Conservation (phyloP, 495 filamentous ascomycete species). For the Penicillium verhagenii region DNA sequence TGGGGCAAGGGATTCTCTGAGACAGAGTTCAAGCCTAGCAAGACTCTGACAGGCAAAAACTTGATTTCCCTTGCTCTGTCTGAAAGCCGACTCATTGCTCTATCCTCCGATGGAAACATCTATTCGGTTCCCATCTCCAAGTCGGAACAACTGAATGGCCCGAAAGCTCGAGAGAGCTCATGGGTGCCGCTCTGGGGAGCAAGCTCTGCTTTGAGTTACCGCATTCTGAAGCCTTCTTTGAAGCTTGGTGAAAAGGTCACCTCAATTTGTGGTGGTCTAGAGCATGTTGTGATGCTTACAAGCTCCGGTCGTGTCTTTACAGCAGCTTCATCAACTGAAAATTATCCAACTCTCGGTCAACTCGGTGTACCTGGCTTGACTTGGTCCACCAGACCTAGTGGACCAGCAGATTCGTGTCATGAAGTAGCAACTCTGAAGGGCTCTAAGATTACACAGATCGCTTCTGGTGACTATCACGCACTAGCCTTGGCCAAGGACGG, state of each 20-base stretch:
- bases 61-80: conserved; percentile 71
- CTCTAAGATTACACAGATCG: conserved; percentile 66
- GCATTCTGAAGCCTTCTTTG: conserved; percentile 65
- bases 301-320: conserved; percentile 82
- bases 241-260: conserved; percentile 72
- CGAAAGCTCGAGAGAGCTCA: conserved; percentile 59
- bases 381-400: conserved; percentile 74
- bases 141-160: conserved; percentile 61
- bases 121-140: conserved; percentile 83
- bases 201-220: conserved; percentile 64
- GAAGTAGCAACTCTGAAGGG: conserved; percentile 66
- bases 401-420: conserved; percentile 75
- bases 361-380: conserved; percentile 80
- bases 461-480: conserved; percentile 85
- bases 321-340: conserved; percentile 70
- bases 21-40: conserved; percentile 54
- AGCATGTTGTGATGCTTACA: conserved; percentile 86
- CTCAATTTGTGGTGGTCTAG: conserved; percentile 70
- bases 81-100: conserved; percentile 75
- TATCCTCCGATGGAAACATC: conserved; percentile 73
- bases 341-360: conserved; percentile 80
- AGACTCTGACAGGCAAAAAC: conserved; percentile 80
- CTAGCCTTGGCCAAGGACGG: conserved; percentile 72
- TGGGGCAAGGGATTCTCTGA: conserved; percentile 80
- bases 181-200: conserved; percentile 76